Evolutionary conservation across 257 asterid species (phyloP).

Genomic region (Misopates orontium): DNA sequence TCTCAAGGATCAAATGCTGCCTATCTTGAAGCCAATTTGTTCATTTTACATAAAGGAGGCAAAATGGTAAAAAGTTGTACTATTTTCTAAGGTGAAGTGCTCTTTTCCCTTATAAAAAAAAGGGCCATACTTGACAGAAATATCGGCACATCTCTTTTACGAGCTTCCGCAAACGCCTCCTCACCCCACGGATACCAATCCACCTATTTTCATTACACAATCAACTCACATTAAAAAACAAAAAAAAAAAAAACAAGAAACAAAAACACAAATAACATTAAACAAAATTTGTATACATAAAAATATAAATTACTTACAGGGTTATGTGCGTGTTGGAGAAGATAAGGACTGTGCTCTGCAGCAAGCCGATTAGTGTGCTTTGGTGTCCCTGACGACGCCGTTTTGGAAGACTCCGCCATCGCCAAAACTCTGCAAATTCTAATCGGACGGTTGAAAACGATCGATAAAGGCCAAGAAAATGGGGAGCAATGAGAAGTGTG

Average conservation of each 20-base stretch:
- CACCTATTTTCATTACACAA: slow-evolving; percentile 45
- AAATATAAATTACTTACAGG: slow-evolving; percentile 45
- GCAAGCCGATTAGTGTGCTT: slow-evolving; percentile 78
- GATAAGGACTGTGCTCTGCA: slow-evolving; percentile 88
- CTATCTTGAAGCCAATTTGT: no score
- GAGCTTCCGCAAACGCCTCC: slow-evolving; percentile 92
- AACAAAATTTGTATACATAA: not conserved
- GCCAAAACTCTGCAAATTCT: slow-evolving; percentile 39
- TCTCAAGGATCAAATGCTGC: no score
- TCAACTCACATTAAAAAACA: not conserved
- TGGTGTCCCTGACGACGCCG: slow-evolving; percentile 45
- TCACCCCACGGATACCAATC: slow-evolving; percentile 99
- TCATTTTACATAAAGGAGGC: no score
- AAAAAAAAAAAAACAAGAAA: no score
- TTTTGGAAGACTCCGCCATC: slow-evolving; percentile 58
- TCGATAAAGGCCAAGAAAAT: slow-evolving; percentile 39
- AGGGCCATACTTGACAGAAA: slow-evolving; percentile 68
- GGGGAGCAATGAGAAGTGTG: slow-evolving; percentile 10
- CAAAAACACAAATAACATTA: not conserved
- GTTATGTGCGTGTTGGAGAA: slow-evolving; percentile 93
- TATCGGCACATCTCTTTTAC: slow-evolving; percentile 80
- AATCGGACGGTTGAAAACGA: slow-evolving; percentile 36
- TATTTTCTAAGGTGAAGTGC: no score
- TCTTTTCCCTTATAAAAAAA: not conserved
- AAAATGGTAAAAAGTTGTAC: no score